These are phyloP conservation scores for Hansenula sp. DNA, from an alignment of 1,139 yeast genomes.

Conservation along the genomic window DNA sequence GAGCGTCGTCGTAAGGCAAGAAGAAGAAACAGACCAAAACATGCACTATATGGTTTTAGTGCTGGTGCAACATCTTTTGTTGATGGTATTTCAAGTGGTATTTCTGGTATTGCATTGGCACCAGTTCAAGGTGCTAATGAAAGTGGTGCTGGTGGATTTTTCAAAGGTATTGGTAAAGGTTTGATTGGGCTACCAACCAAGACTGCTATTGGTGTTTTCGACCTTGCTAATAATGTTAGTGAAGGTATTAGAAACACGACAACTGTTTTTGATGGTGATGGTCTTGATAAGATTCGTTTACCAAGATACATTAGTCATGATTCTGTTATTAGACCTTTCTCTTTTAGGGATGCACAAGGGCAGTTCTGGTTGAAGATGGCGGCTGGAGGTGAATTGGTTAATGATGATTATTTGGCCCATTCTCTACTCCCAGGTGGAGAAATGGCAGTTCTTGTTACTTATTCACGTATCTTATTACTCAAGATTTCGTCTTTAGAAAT, in stretches of 20 bases:
- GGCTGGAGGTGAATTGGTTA: conserved; percentile 72
- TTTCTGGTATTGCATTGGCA: conserved; percentile 85
- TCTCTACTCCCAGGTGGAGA: conserved; percentile 78
- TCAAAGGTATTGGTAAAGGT: conserved; percentile 94
- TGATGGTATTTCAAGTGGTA: conserved; percentile 83
- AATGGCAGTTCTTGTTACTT: conserved; percentile 72
- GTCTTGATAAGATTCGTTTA: conserved; percentile 74
- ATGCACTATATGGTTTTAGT: conserved; percentile 84
- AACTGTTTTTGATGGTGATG: conserved; percentile 81
- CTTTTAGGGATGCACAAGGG: conserved; percentile 88
- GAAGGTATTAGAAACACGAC: conserved; percentile 95
- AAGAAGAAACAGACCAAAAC: conserved; percentile 76
- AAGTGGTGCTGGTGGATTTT: conserved; percentile 88
- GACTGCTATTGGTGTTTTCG: conserved; percentile 93
- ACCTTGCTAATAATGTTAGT: conserved; percentile 86
- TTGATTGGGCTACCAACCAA: conserved; percentile 92
- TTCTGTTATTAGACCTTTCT: conserved; percentile 68
- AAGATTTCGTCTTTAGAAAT: conserved; percentile 57
- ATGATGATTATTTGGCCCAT: conserved; percentile 83
- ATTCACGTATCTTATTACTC: conserved; percentile 64
- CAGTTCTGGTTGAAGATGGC: conserved; percentile 86
- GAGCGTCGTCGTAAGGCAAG: conserved; percentile 71
- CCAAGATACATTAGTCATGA: conserved; percentile 74
- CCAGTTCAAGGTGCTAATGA: conserved; percentile 85
- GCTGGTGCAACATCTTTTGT: conserved; percentile 87